Percentiles rank a stretch among this genome's conserved stretches.
These are phyloP conservation scores for Pisolithus albus DNA, from an alignment of 768 basidiomycete species.

Conservation along the genomic window DNA sequence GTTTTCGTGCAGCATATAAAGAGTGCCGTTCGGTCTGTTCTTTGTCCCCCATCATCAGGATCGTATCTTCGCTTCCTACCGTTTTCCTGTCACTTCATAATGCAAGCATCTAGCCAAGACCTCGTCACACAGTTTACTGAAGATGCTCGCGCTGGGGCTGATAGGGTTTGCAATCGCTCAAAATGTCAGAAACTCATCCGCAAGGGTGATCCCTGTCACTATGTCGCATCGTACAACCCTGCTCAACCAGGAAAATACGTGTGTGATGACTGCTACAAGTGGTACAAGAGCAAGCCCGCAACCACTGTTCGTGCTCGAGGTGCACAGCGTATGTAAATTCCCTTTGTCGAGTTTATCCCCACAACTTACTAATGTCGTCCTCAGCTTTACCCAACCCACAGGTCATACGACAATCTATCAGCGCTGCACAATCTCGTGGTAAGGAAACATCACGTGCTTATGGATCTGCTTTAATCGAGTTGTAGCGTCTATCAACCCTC, in stretches of 20 bases:
- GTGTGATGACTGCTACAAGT: slow-evolving; percentile 1
- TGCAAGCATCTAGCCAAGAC: not conserved
- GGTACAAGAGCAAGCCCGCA: not conserved
- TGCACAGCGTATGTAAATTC: not conserved
- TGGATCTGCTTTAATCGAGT: not conserved
- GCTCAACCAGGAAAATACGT: not conserved
- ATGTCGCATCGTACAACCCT: not conserved
- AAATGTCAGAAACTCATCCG: not conserved
- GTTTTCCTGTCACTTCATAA: not conserved
- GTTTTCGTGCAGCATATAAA: too few relatives aligned
- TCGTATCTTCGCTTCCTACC: not conserved
- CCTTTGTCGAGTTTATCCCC: not conserved
- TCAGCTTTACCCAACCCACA: not conserved
- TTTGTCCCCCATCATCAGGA: not conserved
- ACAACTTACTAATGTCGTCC: not conserved
- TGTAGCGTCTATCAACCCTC: not conserved
- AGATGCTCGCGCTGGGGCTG: slow-evolving; percentile 1
- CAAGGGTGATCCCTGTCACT: slow-evolving; percentile 2
- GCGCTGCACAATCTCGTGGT: not conserved
- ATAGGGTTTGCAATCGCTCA: not conserved
- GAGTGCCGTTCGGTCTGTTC: not conserved
- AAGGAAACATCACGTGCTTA: not conserved
- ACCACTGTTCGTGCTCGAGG: not conserved
- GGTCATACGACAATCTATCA: not conserved
- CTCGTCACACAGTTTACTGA: slow-evolving; percentile 7